A percentile compares a stretch with the other conserved stretches of the same genome.
These are phyloP conservation scores for Bremia lactucae DNA, from an alignment of 352 stramenopile genomes.

Conservation along the genomic window DNA sequence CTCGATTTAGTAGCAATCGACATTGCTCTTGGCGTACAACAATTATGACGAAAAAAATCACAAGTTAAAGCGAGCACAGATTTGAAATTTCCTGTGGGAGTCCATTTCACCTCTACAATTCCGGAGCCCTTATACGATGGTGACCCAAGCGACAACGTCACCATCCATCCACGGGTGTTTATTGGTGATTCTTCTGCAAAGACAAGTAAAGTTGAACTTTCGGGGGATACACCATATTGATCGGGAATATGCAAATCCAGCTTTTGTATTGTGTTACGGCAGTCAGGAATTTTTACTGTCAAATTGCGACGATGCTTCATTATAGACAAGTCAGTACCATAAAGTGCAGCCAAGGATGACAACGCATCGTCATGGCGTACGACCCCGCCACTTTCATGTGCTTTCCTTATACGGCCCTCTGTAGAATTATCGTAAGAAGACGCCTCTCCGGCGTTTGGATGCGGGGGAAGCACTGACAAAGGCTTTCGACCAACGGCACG, in stretches of 20 bases:
- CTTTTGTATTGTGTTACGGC: slow-evolving; percentile 2
- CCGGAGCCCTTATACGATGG: slow-evolving; percentile 21
- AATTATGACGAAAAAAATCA: slow-evolving; percentile 25
- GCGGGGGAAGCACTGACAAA: slow-evolving; percentile 32
- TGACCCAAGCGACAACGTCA: slow-evolving; percentile 33
- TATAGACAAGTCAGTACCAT: slow-evolving; percentile 7
- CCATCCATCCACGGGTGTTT: slow-evolving; percentile 45
- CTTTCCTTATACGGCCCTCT: slow-evolving; percentile 8
- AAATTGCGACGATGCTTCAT: slow-evolving; percentile 14
- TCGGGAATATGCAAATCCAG: slow-evolving; percentile 26
- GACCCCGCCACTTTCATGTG: slow-evolving; percentile 1
- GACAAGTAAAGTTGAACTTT: slow-evolving; percentile 45
- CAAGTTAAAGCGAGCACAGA: slow-evolving; percentile 43
- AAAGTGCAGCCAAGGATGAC: slow-evolving; percentile 7
- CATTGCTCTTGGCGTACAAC: slow-evolving; percentile 16
- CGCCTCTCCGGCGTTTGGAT: slow-evolving; percentile 17
- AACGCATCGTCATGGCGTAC: slow-evolving; percentile 21
- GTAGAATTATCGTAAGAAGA: slow-evolving; percentile 4
- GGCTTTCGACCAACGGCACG: slow-evolving; percentile 53
- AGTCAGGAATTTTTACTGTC: slow-evolving; percentile 22
- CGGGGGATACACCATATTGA: slow-evolving; percentile 31
- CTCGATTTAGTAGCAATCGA: neutral
- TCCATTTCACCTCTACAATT: slow-evolving; percentile 50
- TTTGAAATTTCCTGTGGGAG: slow-evolving; percentile 29
- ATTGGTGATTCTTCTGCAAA: slow-evolving; percentile 62